These are phyloP conservation scores for Physcomitrium patens DNA, from an alignment of 225 moss, liverwort and hornwort species.

Conservation along the genomic window DNA sequence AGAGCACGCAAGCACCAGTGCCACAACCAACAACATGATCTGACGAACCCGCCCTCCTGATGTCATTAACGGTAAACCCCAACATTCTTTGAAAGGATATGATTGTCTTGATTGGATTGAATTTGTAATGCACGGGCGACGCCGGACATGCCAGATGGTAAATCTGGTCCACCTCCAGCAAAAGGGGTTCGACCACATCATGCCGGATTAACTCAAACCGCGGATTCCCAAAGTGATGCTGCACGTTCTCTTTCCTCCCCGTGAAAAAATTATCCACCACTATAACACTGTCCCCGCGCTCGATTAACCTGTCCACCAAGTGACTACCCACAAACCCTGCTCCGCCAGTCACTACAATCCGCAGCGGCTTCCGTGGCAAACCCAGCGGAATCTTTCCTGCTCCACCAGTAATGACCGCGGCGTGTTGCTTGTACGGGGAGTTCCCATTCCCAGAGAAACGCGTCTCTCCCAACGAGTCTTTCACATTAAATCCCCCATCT, in stretches of 20 bases:
- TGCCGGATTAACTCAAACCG: slow-evolving; percentile 59
- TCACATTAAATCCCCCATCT: not conserved
- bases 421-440: slow-evolving; percentile 24
- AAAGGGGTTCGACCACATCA: slow-evolving; percentile 57
- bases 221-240: slow-evolving; percentile 56
- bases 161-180: slow-evolving; percentile 62
- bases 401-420: slow-evolving; percentile 28
- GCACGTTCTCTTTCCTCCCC: slow-evolving; percentile 57
- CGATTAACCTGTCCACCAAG: slow-evolving; percentile 57
- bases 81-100: slow-evolving; percentile 41
- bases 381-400: slow-evolving; percentile 60
- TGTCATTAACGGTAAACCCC: no score
- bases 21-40: not conserved
- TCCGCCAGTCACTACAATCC: slow-evolving; percentile 60
- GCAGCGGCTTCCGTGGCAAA: slow-evolving; percentile 40
- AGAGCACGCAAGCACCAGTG: not conserved
- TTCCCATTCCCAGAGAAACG: slow-evolving; percentile 19
- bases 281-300: slow-evolving; percentile 53
- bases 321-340: slow-evolving; percentile 64
- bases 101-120: slow-evolving; percentile 65
- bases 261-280: slow-evolving; percentile 67
- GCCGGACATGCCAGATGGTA: slow-evolving; percentile 61
- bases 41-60: no score
- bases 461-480: not conserved
- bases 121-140: slow-evolving; percentile 64